Base-by-base conservation (phyloP, 352 stramenopile species). In the Globisporangium carolinianum region DNA sequence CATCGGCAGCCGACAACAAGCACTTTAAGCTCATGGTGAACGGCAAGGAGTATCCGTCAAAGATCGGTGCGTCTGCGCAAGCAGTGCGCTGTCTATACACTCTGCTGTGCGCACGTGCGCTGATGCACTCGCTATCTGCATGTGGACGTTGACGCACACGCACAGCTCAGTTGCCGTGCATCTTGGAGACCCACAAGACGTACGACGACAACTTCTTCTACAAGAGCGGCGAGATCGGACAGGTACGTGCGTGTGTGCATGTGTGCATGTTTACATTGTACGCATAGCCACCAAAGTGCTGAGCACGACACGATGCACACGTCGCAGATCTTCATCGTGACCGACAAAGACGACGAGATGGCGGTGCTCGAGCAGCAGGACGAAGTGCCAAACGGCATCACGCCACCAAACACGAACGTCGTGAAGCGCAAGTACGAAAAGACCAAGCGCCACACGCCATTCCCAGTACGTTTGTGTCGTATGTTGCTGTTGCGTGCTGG, bases 181-280 rank as follows among this genome's bases (percentile, higher is more conserved):
- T 95, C 61, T 51, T 95, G 24, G 85, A 95, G 71, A 95, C 83
- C 3, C 85, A 95, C 74, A 95, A 95, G 67, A 95, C 85, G 14
- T 95, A 95, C 56, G 85, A 95, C 49, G 83, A 93, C 60, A 91
- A 89, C 42, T 85, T 93, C 41, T 89, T 93, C 45, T 95, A 95
- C 73, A 95, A 95, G 56, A 92, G 83, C 49, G 81, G 83, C 45
- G 85, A 95, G 58, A 92, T 95, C 43, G 85, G 85, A 54, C 85
- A 94, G 69, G 83, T 89, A 41, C 9, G 51, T 14, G 3, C 7
- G 18, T 38, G 35, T 50, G 3, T 43, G 39, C 3, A 12, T 43
- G 11, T 43, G 24, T 32, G 24, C 24, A 32, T 32, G 24, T 32
- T 32, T 32, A 49, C 11, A 24, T 4, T 18, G 10, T 11, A 43